A percentile compares a stretch with the other conserved stretches of the same genome.
phyloP scores from a whole-genome alignment of 805 yeast genomes.

The Wickerhamia fluorescens region DNA sequence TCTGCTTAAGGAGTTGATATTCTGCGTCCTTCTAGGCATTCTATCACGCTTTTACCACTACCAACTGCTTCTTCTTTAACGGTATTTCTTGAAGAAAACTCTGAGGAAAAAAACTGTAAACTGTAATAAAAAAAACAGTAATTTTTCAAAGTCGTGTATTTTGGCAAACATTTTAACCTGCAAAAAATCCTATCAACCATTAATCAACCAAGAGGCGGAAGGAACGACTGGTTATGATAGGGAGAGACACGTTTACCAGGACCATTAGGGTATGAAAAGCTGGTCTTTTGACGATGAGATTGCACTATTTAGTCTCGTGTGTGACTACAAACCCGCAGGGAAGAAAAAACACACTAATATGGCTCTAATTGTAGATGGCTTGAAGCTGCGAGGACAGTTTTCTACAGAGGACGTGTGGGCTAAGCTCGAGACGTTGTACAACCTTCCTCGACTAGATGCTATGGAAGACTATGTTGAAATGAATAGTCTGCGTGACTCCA shows the following conservation, averaged over 20 bases:
- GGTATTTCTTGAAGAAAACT: too few relatives aligned
- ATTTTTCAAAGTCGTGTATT: too few relatives aligned
- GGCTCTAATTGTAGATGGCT: conserved; percentile 32
- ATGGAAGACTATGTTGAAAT: conserved; percentile 32
- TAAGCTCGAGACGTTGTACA: conserved; percentile 46
- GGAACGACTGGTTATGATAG: too few relatives aligned
- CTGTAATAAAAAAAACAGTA: too few relatives aligned
- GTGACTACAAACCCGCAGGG: conserved; percentile 68
- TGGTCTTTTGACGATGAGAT: conserved; percentile 65
- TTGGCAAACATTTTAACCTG: too few relatives aligned
- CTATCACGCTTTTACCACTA: too few relatives aligned
- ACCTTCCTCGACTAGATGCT: conserved; percentile 51
- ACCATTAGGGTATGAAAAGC: too few relatives aligned
- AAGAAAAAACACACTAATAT: conserved; percentile 36
- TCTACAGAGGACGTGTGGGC: conserved; percentile 51
- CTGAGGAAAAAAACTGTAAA: too few relatives aligned
- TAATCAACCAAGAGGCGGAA: too few relatives aligned
- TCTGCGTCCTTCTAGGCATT: conserved; percentile 59
- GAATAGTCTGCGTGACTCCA: not conserved
- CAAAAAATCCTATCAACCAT: too few relatives aligned
- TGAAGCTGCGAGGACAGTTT: conserved; percentile 26
- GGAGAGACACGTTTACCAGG: too few relatives aligned
- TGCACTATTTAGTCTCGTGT: conserved; percentile 50
- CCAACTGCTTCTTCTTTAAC: too few relatives aligned
- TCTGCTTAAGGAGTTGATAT: conserved; percentile 51